Conservation (phyloP, 805 yeast species). For the Kluyveromyces wickerhamii region DNA sequence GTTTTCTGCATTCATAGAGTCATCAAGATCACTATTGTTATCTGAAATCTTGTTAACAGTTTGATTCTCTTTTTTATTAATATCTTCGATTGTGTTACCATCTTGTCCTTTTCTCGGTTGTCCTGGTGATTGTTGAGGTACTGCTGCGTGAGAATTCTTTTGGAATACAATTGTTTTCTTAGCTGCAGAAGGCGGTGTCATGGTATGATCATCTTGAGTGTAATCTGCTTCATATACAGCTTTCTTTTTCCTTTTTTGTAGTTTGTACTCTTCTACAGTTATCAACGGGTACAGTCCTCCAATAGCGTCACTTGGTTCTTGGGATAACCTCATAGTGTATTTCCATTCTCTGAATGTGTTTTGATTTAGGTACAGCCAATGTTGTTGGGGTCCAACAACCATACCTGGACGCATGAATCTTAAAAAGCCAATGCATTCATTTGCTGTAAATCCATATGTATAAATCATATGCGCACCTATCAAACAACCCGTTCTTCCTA, state of each 20-base stretch:
- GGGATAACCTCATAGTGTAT: constrained; percentile 77
- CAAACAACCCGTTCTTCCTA: constrained; percentile 95
- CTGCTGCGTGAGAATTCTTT: constrained; percentile 28
- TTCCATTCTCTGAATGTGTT: constrained; percentile 95
- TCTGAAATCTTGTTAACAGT: constrained; percentile 9
- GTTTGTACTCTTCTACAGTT: constrained; percentile 52
- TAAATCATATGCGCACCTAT: constrained; percentile 96
- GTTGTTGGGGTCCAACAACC: constrained; percentile 99
- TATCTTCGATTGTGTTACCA: constrained; percentile 31
- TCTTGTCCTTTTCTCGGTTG: constrained; percentile 75
- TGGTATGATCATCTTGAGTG: constrained; percentile 14
- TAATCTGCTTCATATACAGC: constrained; percentile 23
- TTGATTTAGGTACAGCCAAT: constrained; percentile 95
- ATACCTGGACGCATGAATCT: constrained; percentile 95
- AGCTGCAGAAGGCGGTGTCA: constrained; percentile 30
- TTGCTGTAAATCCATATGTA: constrained; percentile 95
- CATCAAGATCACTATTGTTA: constrained; percentile 19
- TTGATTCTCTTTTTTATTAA: constrained; percentile 13
- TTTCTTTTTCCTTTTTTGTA: constrained; percentile 37
- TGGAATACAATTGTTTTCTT: constrained; percentile 27
- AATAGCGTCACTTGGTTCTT: constrained; percentile 53
- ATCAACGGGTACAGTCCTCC: constrained; percentile 62
- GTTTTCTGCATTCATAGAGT: constrained; percentile 22
- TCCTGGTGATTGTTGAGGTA: constrained; percentile 91
- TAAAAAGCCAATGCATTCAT: constrained; percentile 94